Base-by-base conservation (phyloP, 2,329 filamentous ascomycete species). In the Penicillium sp. region DNA sequence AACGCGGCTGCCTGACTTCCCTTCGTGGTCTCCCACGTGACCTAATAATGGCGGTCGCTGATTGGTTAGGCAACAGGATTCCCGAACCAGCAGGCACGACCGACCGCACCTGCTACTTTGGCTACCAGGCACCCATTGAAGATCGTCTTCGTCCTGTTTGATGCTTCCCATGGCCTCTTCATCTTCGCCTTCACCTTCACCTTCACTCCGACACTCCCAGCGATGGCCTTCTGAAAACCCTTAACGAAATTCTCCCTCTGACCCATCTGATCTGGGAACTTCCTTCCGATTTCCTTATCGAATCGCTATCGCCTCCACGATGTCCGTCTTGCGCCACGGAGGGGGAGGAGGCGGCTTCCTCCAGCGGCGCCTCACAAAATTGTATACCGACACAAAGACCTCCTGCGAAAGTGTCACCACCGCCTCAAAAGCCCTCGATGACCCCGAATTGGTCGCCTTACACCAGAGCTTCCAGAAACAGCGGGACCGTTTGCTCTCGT, bases 351-450 rank as follows among this genome's bases (percentile, higher is more conserved):
- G 60, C 27, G 68, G 70, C 26, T 75, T 70, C 63, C 70, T 78
- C 59, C 74, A 77, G 60, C 68, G 75, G 49, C 78, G 79, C 60
- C 75, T 84, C 46, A 83, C 82, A 15, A 80, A 85, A 64, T 73
- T 86, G 59, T 87, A 86, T 68, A 80, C 81, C 20, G 84, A 87
- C 66, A 84, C 83, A 13, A 87, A 87, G 67, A 80, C 78, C 46
- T 84, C 81, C 36, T 83, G 79, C 68, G 81, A 84, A 65, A 80
- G 78, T 54, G 76, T 83, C 15, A 78, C 70, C 47, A 76, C 69
- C 51, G 76, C 72, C 55, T 78, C 70, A 60, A 81, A 71, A 70
- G 79, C 67, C 63, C 66, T 71, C 43, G 75, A 77, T 46, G 72
- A 75, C 46, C 81, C 80, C 27, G 81, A 85, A 50, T 76, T 84